phyloP scores from a whole-genome alignment of 2,329 filamentous ascomycete genomes.

The Aspergillus persii region DNA sequence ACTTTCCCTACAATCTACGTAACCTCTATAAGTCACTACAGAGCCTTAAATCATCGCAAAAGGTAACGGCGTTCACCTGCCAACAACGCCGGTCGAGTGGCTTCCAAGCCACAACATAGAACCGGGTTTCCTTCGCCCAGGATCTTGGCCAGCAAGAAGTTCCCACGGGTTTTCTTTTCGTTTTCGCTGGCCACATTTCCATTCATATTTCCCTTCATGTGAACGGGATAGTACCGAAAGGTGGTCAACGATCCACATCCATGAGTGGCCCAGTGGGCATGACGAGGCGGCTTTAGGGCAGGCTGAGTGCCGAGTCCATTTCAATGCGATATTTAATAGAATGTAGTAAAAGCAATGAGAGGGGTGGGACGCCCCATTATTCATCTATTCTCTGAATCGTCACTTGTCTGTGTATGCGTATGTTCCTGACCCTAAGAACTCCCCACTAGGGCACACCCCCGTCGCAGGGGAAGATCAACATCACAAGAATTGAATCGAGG shows the following conservation, averaged over 20 bases:
- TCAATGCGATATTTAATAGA: too few relatives aligned
- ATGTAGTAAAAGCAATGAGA: too few relatives aligned
- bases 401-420: too few relatives aligned
- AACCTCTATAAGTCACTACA: too few relatives aligned
- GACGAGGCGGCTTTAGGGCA: too few relatives aligned
- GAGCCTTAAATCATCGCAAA: neutral
- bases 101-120: neutral
- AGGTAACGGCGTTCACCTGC: neutral
- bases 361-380: neutral
- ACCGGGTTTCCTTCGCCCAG: too few relatives aligned
- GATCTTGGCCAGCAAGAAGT: neutral
- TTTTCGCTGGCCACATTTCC: neutral
- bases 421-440: neutral
- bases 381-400: neutral
- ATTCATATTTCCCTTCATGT: too few relatives aligned
- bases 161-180: neutral
- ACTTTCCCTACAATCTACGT: too few relatives aligned
- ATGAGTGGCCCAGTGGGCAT: too few relatives aligned
- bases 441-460: neutral
- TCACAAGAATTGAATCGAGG: neutral
- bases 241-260: too few relatives aligned
- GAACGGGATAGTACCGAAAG: too few relatives aligned
- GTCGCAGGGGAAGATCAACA: neutral
- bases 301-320: too few relatives aligned
- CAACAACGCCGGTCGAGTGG: neutral